Evolutionary conservation across 2,329 filamentous ascomycete species (phyloP).

Genomic region (Venturia effusa): DNA sequence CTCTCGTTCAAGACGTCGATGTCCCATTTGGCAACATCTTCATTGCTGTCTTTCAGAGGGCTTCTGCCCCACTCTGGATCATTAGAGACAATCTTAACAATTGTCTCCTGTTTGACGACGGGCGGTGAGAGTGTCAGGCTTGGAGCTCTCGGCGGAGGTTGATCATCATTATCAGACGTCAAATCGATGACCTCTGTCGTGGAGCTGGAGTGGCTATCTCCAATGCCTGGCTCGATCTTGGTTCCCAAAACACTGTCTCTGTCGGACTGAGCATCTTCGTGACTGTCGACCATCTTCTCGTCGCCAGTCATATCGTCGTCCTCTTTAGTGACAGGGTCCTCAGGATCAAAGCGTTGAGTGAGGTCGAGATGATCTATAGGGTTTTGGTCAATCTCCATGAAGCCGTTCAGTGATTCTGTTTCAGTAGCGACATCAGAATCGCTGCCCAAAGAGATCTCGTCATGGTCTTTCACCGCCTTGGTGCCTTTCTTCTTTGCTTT

Average conservation of each 20-base stretch:
- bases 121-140: background rate
- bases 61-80: background rate
- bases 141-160: background rate
- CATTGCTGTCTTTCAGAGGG: constrained; percentile 2
- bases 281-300: background rate
- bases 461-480: constrained; percentile 21
- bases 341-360: background rate
- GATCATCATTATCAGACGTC: constrained; percentile 5
- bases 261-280: background rate
- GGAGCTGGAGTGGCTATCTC: background rate
- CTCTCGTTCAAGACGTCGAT: constrained; percentile 27
- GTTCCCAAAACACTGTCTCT: background rate
- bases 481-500: constrained; percentile 1
- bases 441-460: constrained; percentile 36
- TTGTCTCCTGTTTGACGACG: background rate
- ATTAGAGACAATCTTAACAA: background rate
- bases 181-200: constrained; percentile 5
- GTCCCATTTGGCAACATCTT: constrained; percentile 21
- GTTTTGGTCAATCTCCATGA: background rate
- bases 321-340: background rate
- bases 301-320: background rate
- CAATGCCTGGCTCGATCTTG: background rate
- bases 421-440: constrained; percentile 26
- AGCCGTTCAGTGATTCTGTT: constrained; percentile 1
- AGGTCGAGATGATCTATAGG: background rate